Conservation (phyloP, 2,329 filamentous ascomycete species). For the Diaporthe longicolla region DNA sequence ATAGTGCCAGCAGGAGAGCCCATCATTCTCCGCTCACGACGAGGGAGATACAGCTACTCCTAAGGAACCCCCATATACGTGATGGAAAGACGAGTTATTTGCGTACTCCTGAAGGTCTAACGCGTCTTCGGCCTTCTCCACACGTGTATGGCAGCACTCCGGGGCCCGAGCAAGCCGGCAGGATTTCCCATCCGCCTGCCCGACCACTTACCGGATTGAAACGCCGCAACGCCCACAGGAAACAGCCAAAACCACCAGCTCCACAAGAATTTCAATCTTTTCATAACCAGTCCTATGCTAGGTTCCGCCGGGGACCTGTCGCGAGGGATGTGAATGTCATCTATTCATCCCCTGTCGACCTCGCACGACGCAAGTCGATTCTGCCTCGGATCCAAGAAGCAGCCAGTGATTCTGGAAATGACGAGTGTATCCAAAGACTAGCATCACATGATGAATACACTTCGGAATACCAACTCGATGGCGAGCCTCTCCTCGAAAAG, state of each 20-base stretch:
- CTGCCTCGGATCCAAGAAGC: conserved; percentile 5
- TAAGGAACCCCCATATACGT: background rate
- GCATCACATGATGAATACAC: background rate
- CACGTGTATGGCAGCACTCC: background rate
- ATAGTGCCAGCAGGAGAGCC: no score
- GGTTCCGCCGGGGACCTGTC: background rate
- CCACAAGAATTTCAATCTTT: background rate
- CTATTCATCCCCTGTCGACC: conserved; percentile 1
- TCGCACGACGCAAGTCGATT: background rate
- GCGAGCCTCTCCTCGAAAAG: background rate
- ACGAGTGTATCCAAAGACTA: background rate
- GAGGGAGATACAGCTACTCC: background rate
- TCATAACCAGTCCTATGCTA: background rate
- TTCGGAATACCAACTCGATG: no score
- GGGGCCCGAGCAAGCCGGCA: no score
- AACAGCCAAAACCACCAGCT: no score
- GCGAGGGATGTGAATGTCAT: background rate
- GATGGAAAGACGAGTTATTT: background rate
- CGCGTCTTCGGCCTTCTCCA: background rate
- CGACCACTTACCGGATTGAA: background rate
- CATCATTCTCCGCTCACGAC: background rate
- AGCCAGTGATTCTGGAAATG: background rate
- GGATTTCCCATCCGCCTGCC: background rate
- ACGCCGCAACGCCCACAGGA: conserved; percentile 20
- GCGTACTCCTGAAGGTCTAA: background rate